Evolutionary conservation across 495 filamentous ascomycete species (phyloP).

Genomic region (Trichodelitschia bisporula): DNA sequence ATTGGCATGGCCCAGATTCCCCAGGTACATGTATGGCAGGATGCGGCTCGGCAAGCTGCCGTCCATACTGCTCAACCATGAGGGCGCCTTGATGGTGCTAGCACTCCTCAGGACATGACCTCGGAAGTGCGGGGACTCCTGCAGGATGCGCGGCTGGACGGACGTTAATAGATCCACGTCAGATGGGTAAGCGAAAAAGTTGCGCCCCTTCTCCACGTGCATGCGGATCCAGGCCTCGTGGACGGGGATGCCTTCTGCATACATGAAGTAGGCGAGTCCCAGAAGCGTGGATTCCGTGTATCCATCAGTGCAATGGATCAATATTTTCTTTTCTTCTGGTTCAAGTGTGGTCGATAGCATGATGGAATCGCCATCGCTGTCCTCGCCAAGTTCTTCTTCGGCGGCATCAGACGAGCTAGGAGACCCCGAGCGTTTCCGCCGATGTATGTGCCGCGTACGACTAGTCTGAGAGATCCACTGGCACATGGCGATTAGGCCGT

Average conservation of each 20-base stretch:
- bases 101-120: background rate
- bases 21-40: slow-evolving; percentile 85
- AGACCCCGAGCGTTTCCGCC: slow-evolving; percentile 27
- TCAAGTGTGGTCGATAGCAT: slow-evolving; percentile 12
- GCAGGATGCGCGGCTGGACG: slow-evolving; percentile 47
- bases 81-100: slow-evolving; percentile 23
- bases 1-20: slow-evolving; percentile 78
- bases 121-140: slow-evolving; percentile 17
- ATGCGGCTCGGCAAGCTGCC: slow-evolving; percentile 77
- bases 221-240: slow-evolving; percentile 70
- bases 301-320: slow-evolving; percentile 85
- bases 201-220: slow-evolving; percentile 57
- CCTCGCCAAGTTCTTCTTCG: slow-evolving; percentile 16
- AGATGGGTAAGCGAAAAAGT: slow-evolving; percentile 87
- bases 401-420: too few relatives aligned
- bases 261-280: slow-evolving; percentile 76
- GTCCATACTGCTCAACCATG: slow-evolving; percentile 67
- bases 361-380: slow-evolving; percentile 32
- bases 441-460: slow-evolving; percentile 30
- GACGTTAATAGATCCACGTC: slow-evolving; percentile 58
- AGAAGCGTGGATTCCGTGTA: slow-evolving; percentile 87
- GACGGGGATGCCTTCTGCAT: slow-evolving; percentile 52
- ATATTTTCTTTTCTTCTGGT: slow-evolving; percentile 24
- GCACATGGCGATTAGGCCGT: slow-evolving; percentile 62
- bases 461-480: too few relatives aligned